phyloP scores from a whole-genome alignment of 2,329 filamentous ascomycete species.

The Westerdykella ornata region DNA sequence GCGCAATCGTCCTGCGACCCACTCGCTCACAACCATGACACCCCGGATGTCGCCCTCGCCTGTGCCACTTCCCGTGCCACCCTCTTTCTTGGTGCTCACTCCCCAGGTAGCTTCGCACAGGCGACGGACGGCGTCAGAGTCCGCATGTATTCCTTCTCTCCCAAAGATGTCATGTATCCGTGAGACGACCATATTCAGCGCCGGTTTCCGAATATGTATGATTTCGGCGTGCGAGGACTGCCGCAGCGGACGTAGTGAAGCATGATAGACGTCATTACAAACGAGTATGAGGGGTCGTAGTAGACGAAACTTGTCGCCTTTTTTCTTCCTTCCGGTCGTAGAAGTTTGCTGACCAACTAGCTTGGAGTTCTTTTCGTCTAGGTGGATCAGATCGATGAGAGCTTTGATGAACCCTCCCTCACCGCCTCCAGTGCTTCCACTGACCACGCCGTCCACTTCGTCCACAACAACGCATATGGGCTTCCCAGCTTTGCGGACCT shows the following conservation, averaged over 20 bases:
- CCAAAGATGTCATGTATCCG: conserved; percentile 79
- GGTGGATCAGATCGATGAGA: conserved; percentile 77
- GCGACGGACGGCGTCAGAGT: conserved; percentile 80
- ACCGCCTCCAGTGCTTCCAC: conserved; percentile 63
- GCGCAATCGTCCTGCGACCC: conserved; percentile 68
- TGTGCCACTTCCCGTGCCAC: conserved; percentile 51
- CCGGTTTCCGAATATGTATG: conserved; percentile 83
- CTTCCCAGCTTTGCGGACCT: conserved; percentile 65
- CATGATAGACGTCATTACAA: conserved; percentile 95
- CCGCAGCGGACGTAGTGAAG: conserved; percentile 77
- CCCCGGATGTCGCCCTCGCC: conserved; percentile 72
- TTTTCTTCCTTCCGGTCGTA: conserved; percentile 43
- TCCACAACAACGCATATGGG: conserved; percentile 93
- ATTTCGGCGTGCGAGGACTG: conserved; percentile 81
- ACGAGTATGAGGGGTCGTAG: conserved; percentile 86
- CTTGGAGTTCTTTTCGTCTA: conserved; percentile 74
- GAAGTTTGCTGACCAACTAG: conserved; percentile 31
- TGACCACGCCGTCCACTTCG: conserved; percentile 90
- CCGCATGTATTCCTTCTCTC: conserved; percentile 80
- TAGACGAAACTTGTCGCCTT: conserved; percentile 79
- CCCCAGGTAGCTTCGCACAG: conserved; percentile 80
- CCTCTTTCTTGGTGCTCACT: conserved; percentile 64
- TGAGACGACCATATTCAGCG: conserved; percentile 74
- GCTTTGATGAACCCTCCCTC: conserved; percentile 96
- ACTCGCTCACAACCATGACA: conserved; percentile 80